Percentiles rank a stretch among this genome's conserved stretches.
Evolutionary conservation across 1,284 basidiomycete genomes (phyloP).

Genomic region (Irpex sp.): DNA sequence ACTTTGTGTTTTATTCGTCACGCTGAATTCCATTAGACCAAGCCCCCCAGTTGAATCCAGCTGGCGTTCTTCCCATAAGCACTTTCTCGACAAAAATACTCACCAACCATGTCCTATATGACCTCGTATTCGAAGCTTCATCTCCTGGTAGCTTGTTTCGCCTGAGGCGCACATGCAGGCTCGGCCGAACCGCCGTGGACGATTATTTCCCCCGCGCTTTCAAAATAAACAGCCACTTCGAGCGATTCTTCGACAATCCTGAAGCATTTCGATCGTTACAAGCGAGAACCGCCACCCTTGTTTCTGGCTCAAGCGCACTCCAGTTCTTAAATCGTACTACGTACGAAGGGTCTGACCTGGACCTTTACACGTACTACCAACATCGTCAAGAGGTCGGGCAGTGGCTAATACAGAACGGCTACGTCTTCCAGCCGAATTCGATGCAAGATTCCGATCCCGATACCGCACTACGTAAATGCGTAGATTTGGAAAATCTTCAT

Average conservation of each 20-base stretch:
- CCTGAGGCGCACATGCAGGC: constrained; percentile 19
- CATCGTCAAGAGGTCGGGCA: constrained; percentile 16
- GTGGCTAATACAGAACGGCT: constrained; percentile 20
- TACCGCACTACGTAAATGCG: neutral
- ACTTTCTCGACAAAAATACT: constrained; percentile 20
- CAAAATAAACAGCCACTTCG: constrained; percentile 24
- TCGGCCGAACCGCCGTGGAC: constrained; percentile 13
- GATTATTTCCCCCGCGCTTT: constrained; percentile 20
- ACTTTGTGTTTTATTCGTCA: too few species aligned
- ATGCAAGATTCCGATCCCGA: constrained; percentile 18
- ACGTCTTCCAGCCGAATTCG: constrained; percentile 16
- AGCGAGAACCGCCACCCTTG: constrained; percentile 36
- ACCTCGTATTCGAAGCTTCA: constrained; percentile 18
- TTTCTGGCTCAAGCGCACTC: constrained; percentile 48
- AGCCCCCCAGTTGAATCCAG: neutral
- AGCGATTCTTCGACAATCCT: constrained; percentile 27
- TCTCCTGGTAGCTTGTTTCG: constrained; percentile 21
- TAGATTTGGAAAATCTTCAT: constrained; percentile 12
- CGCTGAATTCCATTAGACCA: too few species aligned
- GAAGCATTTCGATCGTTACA: constrained; percentile 41
- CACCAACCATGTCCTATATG: constrained; percentile 28
- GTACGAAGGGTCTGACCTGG: constrained; percentile 46
- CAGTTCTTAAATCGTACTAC: constrained; percentile 43
- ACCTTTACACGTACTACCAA: constrained; percentile 32
- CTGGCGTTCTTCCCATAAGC: neutral